These are phyloP conservation scores for Xerocomellus intermedius DNA, from an alignment of 768 basidiomycete species.

Conservation along the genomic window DNA sequence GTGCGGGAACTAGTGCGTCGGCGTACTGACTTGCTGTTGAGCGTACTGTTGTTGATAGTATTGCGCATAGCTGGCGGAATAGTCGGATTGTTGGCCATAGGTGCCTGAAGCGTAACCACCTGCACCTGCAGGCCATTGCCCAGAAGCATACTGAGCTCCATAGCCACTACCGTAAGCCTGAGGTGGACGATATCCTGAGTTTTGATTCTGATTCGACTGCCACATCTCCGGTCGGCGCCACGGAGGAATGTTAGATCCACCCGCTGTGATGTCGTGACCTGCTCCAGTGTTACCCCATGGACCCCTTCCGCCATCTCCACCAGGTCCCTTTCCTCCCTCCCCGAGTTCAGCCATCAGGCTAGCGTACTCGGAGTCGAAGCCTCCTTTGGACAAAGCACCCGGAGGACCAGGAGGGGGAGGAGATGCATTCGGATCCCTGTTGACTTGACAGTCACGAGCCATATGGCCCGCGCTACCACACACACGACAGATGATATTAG, in stretches of 20 bases:
- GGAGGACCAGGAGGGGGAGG: conserved; percentile 42
- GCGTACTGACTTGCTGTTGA: conserved; percentile 63
- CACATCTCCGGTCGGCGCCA: conserved; percentile 91
- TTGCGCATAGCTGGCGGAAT: conserved; percentile 73
- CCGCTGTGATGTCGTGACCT: conserved; percentile 50
- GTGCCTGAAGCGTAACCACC: conserved; percentile 33
- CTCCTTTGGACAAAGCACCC: conserved; percentile 53
- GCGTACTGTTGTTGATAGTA: conserved; percentile 89
- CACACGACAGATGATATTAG: conserved; percentile 98
- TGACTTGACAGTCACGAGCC: conserved; percentile 96
- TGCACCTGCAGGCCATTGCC: conserved; percentile 29
- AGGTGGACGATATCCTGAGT: conserved; percentile 66
- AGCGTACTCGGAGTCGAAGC: conserved; percentile 97
- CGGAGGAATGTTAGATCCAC: conserved; percentile 80
- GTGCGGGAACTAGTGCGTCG: conserved; percentile 30
- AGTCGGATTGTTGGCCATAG: conserved; percentile 57
- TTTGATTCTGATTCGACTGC: conserved; percentile 60
- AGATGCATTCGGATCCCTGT: conserved; percentile 80
- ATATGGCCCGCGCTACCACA: conserved; percentile 99
- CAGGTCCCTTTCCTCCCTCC: conserved; percentile 63
- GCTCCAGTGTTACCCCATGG: conserved; percentile 69
- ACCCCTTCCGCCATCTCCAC: conserved; percentile 52
- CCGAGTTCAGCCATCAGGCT: conserved; percentile 98
- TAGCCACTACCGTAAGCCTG: conserved; percentile 55
- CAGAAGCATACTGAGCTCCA: conserved; percentile 41